phyloP scores from a whole-genome alignment of 2,329 filamentous ascomycete genomes.

The Sphaerostilbella broomeana region DNA sequence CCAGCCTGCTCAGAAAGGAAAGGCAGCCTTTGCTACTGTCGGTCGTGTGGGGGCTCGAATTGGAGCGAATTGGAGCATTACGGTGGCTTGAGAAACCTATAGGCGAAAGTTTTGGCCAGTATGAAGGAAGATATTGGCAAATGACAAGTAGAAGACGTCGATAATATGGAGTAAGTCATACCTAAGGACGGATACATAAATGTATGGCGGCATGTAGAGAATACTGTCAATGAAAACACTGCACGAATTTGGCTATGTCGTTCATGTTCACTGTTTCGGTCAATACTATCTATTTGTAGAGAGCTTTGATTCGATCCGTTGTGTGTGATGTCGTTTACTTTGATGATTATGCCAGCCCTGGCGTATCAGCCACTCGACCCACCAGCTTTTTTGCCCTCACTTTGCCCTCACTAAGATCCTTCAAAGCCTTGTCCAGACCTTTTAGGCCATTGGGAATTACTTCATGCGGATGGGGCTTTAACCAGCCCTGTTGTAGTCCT shows the following conservation, averaged over 20 bases:
- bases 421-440: constrained; percentile 5
- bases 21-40: constrained; percentile 47
- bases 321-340: background rate
- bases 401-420: constrained; percentile 8
- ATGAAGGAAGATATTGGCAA: background rate
- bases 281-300: background rate
- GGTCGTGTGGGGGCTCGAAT: constrained; percentile 46
- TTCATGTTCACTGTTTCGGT: no score
- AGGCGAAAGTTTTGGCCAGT: background rate
- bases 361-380: constrained; percentile 1
- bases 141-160: background rate
- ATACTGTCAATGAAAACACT: background rate
- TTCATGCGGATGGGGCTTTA: constrained; percentile 9
- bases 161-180: no score
- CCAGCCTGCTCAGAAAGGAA: constrained; percentile 38
- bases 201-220: no score
- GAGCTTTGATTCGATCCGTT: background rate
- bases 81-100: constrained; percentile 17
- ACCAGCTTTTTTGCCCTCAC: constrained; percentile 11
- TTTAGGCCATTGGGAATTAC: constrained; percentile 13
- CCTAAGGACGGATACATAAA: no score
- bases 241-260: background rate
- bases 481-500: constrained; percentile 12
- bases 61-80: constrained; percentile 48
- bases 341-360: background rate